phyloP scores from a whole-genome alignment of 352 stramenopile species.

The Phytopythium ostracodes region DNA sequence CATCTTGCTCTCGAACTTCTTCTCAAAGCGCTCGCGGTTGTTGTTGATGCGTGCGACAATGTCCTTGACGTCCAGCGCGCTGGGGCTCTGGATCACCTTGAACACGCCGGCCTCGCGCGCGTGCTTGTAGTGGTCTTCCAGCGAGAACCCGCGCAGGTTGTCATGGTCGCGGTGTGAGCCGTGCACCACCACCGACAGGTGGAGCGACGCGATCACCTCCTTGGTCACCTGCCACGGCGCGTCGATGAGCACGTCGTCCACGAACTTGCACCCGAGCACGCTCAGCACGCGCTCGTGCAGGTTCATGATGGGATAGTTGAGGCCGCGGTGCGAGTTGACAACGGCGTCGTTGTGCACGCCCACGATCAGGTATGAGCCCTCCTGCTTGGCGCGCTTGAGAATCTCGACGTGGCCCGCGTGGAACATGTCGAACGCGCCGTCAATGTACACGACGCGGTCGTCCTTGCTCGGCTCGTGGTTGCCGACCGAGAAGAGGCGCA shows the following conservation, averaged over 20 bases:
- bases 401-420: slow-evolving; percentile 97
- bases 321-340: slow-evolving; percentile 85
- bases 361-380: slow-evolving; percentile 96
- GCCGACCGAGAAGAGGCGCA: slow-evolving; percentile 89
- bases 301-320: slow-evolving; percentile 98
- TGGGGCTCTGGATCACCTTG: slow-evolving; percentile 66
- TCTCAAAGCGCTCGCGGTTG: slow-evolving; percentile 88
- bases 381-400: slow-evolving; percentile 89
- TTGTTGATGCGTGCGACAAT: slow-evolving; percentile 88
- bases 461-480: slow-evolving; percentile 85
- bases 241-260: slow-evolving; percentile 98
- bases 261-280: slow-evolving; percentile 95
- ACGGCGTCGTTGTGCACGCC: slow-evolving; percentile 95
- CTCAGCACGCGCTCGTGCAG: slow-evolving; percentile 96
- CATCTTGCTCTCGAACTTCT: slow-evolving; percentile 93
- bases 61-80: slow-evolving; percentile 77
- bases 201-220: slow-evolving; percentile 95
- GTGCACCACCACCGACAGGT: slow-evolving; percentile 81
- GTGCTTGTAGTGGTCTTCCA: slow-evolving; percentile 78
- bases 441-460: slow-evolving; percentile 97
- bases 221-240: slow-evolving; percentile 93
- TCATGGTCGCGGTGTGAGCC: slow-evolving; percentile 83
- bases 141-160: slow-evolving; percentile 47
- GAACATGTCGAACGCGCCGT: slow-evolving; percentile 99
- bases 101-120: slow-evolving; percentile 83